Evolutionary conservation across 345 rosid species (phyloP), one percentile per base, ranked within the genome.

Genomic region (Salix suchowensis): DNA sequence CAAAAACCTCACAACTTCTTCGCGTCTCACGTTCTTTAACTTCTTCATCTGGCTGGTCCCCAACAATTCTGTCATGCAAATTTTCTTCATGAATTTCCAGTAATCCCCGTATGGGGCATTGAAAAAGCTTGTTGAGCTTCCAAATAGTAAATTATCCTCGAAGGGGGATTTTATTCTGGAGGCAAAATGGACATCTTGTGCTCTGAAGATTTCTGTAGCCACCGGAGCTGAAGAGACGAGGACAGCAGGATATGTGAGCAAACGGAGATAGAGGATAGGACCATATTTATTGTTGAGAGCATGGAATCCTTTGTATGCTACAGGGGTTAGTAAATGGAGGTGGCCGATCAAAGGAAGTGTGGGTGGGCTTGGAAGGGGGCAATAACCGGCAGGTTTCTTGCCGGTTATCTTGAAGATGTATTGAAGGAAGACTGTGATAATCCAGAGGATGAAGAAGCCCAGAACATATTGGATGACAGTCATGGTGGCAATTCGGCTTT

Each of bases 1-100:
- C 46, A 77, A 26, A 68, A 82, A 61, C 44, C 77, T 6, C 71
- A 14, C 68, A 40, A 40, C 48, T 48, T 78, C 82, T 28, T 81
- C 79, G 1, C 23, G 72, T 6, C 84, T 70, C 2, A 66, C 5
- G 10, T 15, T 54, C 64, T 76, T 9, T 30, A 68, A 75, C 74
- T 73, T 55, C 16, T 78, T 70, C 2, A 78, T 21, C 58, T 74
- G 55, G 5, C 74, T 71, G 23, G 65, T 32, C 61, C 85, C 67
- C 10, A 82, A 36, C 67, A 82, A 6, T 58, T 71, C 79, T 1
- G 79, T 37, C 54, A 72, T 73, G 24, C 71, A 1, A 1, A 85
- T 78, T 64, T 87, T 85, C 80, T 85, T 87, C 88, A 87, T 83
- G 84, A 87, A 83, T 71, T 69, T 82, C 87, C 90, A 85, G 81